phyloP scores from a whole-genome alignment of 371 early-diverging fungal species.

The Mortierella sp. region DNA sequence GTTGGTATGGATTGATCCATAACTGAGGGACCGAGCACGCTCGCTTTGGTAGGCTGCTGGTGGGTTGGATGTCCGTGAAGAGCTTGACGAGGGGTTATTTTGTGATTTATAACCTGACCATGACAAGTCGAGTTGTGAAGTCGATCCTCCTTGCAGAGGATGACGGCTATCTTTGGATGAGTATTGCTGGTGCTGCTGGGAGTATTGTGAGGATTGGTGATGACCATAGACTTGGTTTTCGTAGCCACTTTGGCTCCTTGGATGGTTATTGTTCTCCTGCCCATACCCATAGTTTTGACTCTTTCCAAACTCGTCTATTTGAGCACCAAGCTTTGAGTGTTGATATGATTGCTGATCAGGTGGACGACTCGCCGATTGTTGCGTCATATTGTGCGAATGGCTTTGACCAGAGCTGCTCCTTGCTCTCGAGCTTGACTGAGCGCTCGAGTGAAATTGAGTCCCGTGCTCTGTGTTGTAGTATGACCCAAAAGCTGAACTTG shows the following conservation, averaged over 20 bases:
- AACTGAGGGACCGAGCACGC: constrained; percentile 22
- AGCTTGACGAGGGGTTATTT: not conserved
- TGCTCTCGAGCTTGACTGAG: constrained; percentile 1
- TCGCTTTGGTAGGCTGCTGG: constrained; percentile 14
- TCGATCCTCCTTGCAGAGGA: constrained; percentile 25
- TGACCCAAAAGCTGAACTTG: constrained; percentile 3
- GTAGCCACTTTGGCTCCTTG: constrained; percentile 1
- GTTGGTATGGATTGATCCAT: constrained; percentile 16
- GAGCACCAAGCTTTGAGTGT: not conserved
- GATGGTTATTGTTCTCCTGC: not conserved
- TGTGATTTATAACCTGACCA: constrained; percentile 11
- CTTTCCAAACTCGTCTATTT: not conserved
- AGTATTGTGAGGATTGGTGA: constrained; percentile 4
- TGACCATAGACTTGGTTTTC: constrained; percentile 5
- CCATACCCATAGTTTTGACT: constrained; percentile 3
- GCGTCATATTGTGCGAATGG: constrained; percentile 2
- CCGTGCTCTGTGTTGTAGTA: not conserved
- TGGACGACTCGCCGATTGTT: not conserved
- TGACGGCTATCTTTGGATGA: not conserved
- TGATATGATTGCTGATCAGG: not conserved
- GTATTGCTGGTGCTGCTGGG: constrained; percentile 3
- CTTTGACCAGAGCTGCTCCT: constrained; percentile 20
- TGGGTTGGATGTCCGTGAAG: constrained; percentile 22
- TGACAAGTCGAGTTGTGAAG: constrained; percentile 29
- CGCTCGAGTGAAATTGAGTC: not conserved